Evolutionary conservation across 2,329 filamentous ascomycete genomes (phyloP).

Genomic region (Phialemonium atrogriseum): DNA sequence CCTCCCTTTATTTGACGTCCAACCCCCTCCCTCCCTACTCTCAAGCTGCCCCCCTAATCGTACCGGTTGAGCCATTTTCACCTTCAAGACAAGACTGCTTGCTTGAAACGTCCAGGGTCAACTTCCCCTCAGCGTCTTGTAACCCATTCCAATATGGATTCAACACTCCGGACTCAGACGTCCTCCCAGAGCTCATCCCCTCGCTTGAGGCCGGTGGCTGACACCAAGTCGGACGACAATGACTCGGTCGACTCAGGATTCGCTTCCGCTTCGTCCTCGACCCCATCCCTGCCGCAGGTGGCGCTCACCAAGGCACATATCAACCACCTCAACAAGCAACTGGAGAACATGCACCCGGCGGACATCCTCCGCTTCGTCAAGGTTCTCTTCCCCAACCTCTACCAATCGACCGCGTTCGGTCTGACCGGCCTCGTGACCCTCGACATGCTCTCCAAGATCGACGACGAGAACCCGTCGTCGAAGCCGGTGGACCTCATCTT

Average conservation of each 20-base stretch:
- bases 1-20: no score
- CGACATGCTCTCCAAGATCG: conserved; percentile 76
- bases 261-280: conserved; percentile 54
- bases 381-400: conserved; percentile 81
- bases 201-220: conserved; percentile 22
- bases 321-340: conserved; percentile 80
- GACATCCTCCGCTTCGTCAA: conserved; percentile 91
- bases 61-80: no score
- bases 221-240: conserved; percentile 31
- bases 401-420: conserved; percentile 78
- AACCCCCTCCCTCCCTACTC: no score
- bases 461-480: conserved; percentile 50
- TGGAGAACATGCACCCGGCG: conserved; percentile 80
- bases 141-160: conserved; percentile 22
- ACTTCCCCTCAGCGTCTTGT: no score
- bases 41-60: no score
- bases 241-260: conserved; percentile 70
- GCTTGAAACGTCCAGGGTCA: no score
- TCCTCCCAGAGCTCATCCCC: conserved; percentile 33
- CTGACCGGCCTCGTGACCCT: conserved; percentile 73
- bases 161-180: conserved; percentile 23
- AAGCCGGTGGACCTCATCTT: conserved; percentile 63
- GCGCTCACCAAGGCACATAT: conserved; percentile 83
- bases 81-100: no score
- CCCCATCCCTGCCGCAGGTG: conserved; percentile 63